Base-by-base conservation (phyloP, 768 basidiomycete genomes). In the Boletus eberwhitei region DNA sequence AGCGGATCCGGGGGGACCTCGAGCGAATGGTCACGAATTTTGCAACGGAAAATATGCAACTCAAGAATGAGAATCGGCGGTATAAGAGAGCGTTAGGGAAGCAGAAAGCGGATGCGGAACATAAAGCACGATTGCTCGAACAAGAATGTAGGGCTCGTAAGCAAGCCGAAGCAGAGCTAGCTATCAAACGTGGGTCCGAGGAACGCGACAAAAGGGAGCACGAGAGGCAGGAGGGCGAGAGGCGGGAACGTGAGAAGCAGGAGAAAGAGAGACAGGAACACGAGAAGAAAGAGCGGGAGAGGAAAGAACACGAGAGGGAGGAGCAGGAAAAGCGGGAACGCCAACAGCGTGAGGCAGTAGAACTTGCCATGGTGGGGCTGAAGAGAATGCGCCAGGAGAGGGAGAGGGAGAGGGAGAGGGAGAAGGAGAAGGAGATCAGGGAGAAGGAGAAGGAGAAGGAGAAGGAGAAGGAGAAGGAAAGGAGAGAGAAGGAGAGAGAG, bases 1-100 rank as follows among this genome's bases (percentile, higher is more conserved):
- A 65, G 21, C 63, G 73, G 8, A 71, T 80, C 11, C 74, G 76
- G 34, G 49, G 53, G 5, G 76, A 77, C 39, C 70, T 77, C 1
- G 63, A 70, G 53, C 74, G 70, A 39, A 68, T 80, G 59, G 73
- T 70, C 0, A 59, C 73, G 0, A 66, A 71, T 11, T 77, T 74
- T 56, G 65, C 62, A 21, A 62, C 68, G 36, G 74, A 77, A 53
- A 74, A 74, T 50, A 57, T 54, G 46, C 57, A 63, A 42, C 71
- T 71, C 8, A 61, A 66, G 41, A 54, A 37, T 2, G 70, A 68
- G 44, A 70, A 70, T 39, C 40, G 59, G 47, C 67, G 51, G 9
- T 62, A 63, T n/a, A 48, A 53, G 34, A 57, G 53, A 35, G 55
- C 55, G 26, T 56, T 51, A 36, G 59, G 26, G 54, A 64, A 38